Base-by-base conservation (phyloP, 2,329 filamentous ascomycete species). In the Nigrospora oryzae region DNA sequence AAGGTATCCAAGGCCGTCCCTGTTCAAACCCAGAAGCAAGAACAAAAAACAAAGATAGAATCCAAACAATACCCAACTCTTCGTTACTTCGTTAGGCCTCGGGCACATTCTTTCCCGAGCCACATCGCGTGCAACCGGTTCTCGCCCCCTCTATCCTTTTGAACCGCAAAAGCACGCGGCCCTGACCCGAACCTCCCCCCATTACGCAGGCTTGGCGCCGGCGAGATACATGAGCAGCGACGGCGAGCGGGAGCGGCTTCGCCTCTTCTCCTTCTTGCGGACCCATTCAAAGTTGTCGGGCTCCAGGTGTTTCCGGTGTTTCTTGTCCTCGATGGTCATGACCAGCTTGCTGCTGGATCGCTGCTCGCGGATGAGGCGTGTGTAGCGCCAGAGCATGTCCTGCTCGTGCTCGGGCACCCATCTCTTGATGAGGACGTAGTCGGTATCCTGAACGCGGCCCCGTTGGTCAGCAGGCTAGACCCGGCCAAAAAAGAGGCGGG, bases 371-470 rank as follows among this genome's bases (percentile, higher is more conserved):
- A 87, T 60, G 37, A 73, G 67, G 49, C 73, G 73, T 3, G 85
- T 88, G 63, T 89, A 84, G 37, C 78, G 74, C 74, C 86, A 90
- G 40, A 89, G 74, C 46, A 79, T 68, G 47, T 87, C 77, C 56
- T 88, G 85, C 58, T 88, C 77, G 49, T 77, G 75, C 53, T 88
- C 81, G 4, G 79, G 76, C 42, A 89, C 79, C 79, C 79, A 86
- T 45, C 80, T 73, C 63, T 84, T 86, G 65, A 89, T 84, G 47
- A 90, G 63, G 45, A 89, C 69, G 53, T 79, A 89, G 39, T 84
- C 79, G 15, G 78, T 74, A 55, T 89, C 82, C 71, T 81, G 52
- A 36, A 34, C 23, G 32, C 11, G 12, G 33, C 19, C 49, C 19
- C 5, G n/a, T 17, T 19, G 14, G 15, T n/a, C n/a, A 12, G 32